Evolutionary conservation across 352 stramenopile genomes (phyloP).

Genomic region (Phytophthora megakarya): DNA sequence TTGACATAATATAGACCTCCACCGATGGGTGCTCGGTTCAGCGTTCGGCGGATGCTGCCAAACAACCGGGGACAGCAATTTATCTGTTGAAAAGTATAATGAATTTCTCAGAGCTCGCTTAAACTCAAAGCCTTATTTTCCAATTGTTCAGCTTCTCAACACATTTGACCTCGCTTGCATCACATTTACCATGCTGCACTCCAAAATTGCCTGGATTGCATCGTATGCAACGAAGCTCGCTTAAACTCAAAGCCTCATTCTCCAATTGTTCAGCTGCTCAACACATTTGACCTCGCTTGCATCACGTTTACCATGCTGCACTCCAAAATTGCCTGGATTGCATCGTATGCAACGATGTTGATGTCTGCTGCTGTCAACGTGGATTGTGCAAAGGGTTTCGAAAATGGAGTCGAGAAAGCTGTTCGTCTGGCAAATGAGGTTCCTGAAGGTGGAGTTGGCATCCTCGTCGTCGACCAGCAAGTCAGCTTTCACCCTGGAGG

Average conservation of each 20-base stretch:
- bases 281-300: background rate
- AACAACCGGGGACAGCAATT: background rate
- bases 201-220: slow-evolving; percentile 15
- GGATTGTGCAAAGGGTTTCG: slow-evolving; percentile 15
- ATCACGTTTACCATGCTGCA: slow-evolving; percentile 12
- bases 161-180: background rate
- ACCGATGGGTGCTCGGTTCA: background rate
- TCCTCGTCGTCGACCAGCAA: slow-evolving; percentile 95
- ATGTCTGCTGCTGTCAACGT: slow-evolving; percentile 2
- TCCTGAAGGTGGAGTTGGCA: slow-evolving; percentile 42
- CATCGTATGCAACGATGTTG: slow-evolving; percentile 14
- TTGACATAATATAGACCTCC: background rate
- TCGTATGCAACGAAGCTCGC: slow-evolving; percentile 2
- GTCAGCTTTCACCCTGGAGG: slow-evolving; percentile 94
- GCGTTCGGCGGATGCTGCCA: too few species aligned
- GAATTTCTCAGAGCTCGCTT: too few species aligned
- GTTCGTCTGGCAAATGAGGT: slow-evolving; percentile 38
- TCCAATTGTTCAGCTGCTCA: background rate
- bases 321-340: slow-evolving; percentile 13
- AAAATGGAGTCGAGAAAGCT: slow-evolving; percentile 27
- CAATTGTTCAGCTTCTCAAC: background rate
- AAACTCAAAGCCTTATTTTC: too few species aligned
- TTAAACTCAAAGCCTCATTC: too few species aligned
- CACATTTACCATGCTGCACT: slow-evolving; percentile 14
- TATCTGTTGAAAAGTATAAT: too few species aligned